These are phyloP conservation scores for Aspergillus ostianus DNA, from an alignment of 495 filamentous ascomycete species.

Conservation along the genomic window DNA sequence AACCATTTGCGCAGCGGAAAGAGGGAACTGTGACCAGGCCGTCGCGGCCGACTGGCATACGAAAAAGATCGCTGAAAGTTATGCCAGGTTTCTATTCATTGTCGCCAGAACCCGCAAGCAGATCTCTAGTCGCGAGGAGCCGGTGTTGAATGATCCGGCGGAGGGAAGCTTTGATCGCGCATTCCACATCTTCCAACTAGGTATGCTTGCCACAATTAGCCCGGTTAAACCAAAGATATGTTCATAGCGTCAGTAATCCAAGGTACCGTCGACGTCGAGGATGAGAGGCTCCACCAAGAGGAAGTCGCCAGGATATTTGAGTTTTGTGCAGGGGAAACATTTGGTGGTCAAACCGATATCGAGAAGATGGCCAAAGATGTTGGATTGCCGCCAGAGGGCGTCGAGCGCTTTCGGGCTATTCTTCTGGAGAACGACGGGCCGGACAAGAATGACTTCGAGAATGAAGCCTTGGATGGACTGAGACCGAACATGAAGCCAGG, in stretches of 20 bases:
- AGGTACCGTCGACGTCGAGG: background rate
- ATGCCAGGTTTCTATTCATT: background rate
- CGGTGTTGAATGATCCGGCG: background rate
- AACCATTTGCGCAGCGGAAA: constrained; percentile 30
- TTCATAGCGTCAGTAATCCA: background rate
- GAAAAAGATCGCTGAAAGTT: background rate
- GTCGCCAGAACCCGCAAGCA: background rate
- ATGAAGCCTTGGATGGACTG: background rate
- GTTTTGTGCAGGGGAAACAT: background rate
- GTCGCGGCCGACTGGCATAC: constrained; percentile 45
- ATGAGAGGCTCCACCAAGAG: background rate
- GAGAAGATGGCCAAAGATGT: background rate
- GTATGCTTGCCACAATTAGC: background rate
- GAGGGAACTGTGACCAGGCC: constrained; percentile 37
- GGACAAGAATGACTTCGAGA: background rate
- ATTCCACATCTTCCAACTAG: background rate
- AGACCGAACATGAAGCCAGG: background rate
- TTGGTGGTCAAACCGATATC: background rate
- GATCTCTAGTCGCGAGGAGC: background rate
- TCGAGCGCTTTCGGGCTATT: background rate
- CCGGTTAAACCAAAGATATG: background rate
- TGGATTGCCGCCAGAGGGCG: background rate
- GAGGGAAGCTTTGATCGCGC: background rate
- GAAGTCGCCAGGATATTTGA: background rate
- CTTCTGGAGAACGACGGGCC: background rate